A percentile compares a stretch with the other conserved stretches of the same genome.
Evolutionary conservation across 2,329 filamentous ascomycete genomes (phyloP).

Genomic region (Ophiostoma sp.): DNA sequence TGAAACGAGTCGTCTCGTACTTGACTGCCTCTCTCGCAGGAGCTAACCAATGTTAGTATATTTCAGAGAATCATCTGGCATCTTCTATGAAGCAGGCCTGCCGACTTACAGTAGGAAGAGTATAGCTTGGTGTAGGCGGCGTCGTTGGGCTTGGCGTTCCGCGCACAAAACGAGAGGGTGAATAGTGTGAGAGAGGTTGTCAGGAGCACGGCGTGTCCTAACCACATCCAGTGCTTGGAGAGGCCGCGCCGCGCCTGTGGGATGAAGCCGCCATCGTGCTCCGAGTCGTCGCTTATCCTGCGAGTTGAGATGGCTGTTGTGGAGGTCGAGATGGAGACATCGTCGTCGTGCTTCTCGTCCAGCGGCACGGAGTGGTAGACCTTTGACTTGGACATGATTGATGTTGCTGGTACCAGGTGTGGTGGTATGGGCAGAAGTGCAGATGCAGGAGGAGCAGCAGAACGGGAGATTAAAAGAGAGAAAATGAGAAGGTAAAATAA

Average conservation of each 20-base stretch:
- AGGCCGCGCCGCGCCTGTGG: conserved; percentile 17
- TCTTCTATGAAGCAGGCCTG: background rate
- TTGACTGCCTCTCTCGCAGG: conserved; percentile 42
- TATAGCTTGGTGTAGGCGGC: conserved; percentile 36
- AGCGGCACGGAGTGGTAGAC: conserved; percentile 35
- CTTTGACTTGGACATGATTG: conserved; percentile 31
- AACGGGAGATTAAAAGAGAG: conserved; percentile 12
- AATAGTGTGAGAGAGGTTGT: conserved; percentile 39
- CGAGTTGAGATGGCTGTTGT: conserved; percentile 14
- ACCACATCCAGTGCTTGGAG: conserved; percentile 37
- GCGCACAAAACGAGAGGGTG: conserved; percentile 37
- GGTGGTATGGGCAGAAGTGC: background rate
- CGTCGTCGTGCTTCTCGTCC: conserved; percentile 34
- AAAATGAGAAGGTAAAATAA: conserved; percentile 5
- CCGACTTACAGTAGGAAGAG: conserved; percentile 37
- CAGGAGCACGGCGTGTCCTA: conserved; percentile 38
- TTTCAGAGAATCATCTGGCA: background rate
- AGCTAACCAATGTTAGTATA: conserved; percentile 35
- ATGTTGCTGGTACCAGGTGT: conserved; percentile 18
- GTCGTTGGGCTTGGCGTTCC: conserved; percentile 35
- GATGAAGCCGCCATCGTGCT: conserved; percentile 18
- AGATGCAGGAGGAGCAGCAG: background rate
- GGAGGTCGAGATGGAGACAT: conserved; percentile 14
- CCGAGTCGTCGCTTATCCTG: conserved; percentile 22
- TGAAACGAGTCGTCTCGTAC: conserved; percentile 46